Conservation (phyloP, 306 rosid genomes). For the Fragaria iinumae region DNA sequence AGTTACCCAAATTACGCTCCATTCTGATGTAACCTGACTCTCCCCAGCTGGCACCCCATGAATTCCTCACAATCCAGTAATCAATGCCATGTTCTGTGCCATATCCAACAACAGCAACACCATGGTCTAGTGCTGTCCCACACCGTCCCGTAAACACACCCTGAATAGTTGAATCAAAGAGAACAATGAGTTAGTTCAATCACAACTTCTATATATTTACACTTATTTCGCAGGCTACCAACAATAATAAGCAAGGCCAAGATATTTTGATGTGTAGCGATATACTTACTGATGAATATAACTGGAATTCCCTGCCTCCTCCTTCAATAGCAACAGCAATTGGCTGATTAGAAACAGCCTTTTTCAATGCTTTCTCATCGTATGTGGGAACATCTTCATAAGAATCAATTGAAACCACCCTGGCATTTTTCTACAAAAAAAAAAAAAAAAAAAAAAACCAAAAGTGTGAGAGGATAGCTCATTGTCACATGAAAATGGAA, state of each 20-base stretch:
- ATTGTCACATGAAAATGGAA: neutral
- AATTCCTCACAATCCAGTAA: slow-evolving; percentile 81
- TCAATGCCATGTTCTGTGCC: slow-evolving; percentile 69
- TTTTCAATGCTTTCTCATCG: slow-evolving; percentile 61
- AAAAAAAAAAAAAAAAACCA: neutral
- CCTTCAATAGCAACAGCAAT: slow-evolving; percentile 84
- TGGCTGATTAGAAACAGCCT: slow-evolving; percentile 79
- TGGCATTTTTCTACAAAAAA: slow-evolving; percentile 63
- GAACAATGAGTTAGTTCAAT: neutral
- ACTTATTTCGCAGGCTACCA: neutral
- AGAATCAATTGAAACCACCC: slow-evolving; percentile 59
- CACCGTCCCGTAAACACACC: slow-evolving; percentile 76
- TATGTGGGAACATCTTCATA: slow-evolving; percentile 64
- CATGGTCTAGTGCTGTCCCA: slow-evolving; percentile 77
- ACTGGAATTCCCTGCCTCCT: slow-evolving; percentile 73
- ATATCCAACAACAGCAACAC: slow-evolving; percentile 75
- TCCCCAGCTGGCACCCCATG: slow-evolving; percentile 88
- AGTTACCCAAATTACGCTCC: slow-evolving; percentile 60
- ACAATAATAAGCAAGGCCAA: neutral
- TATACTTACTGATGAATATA: slow-evolving; percentile 63
- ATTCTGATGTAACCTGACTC: slow-evolving; percentile 69
- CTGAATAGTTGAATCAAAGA: slow-evolving; percentile 29
- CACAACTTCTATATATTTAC: neutral
- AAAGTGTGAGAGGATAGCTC: neutral
- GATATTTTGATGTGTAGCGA: neutral